These are phyloP conservation scores for Dothistroma septosporum DNA, from an alignment of 2,329 filamentous ascomycete species.

Conservation along the genomic window DNA sequence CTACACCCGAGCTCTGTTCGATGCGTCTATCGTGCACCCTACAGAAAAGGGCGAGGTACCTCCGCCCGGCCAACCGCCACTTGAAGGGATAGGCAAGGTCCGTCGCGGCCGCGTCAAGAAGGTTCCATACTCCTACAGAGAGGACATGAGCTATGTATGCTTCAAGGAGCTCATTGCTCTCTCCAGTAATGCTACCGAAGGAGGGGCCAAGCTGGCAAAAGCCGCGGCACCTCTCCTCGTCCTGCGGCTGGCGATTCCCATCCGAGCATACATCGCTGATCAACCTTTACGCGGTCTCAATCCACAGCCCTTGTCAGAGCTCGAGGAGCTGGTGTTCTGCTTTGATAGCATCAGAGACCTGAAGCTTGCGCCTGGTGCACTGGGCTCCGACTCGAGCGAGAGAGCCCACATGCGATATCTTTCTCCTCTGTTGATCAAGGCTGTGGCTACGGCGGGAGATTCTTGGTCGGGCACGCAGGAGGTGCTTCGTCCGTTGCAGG, in stretches of 20 bases:
- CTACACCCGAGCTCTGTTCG: constrained; percentile 74
- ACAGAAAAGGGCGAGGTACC: constrained; percentile 58
- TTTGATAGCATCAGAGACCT: constrained; percentile 64
- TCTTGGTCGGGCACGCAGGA: constrained; percentile 57
- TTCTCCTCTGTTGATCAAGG: constrained; percentile 71
- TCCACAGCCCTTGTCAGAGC: constrained; percentile 79
- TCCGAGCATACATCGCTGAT: constrained; percentile 85
- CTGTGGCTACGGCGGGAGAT: constrained; percentile 57
- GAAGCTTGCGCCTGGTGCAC: constrained; percentile 56
- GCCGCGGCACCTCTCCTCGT: constrained; percentile 78
- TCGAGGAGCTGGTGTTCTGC: constrained; percentile 71
- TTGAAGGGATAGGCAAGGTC: constrained; percentile 60
- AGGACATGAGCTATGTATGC: constrained; percentile 73
- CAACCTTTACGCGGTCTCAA: constrained; percentile 84
- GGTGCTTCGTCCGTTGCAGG: constrained; percentile 38
- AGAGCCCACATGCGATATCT: constrained; percentile 75
- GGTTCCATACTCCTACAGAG: constrained; percentile 60
- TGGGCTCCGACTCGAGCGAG: constrained; percentile 36
- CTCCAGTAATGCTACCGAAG: constrained; percentile 29
- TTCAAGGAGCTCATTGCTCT: constrained; percentile 64
- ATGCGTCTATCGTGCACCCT: constrained; percentile 72
- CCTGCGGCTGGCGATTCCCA: constrained; percentile 70
- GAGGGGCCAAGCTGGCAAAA: constrained; percentile 62
- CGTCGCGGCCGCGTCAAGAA: constrained; percentile 70
- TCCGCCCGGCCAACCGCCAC: constrained; percentile 47